phyloP scores from a whole-genome alignment of 1,139 yeast genomes.

The Taphrina wiesneri region DNA sequence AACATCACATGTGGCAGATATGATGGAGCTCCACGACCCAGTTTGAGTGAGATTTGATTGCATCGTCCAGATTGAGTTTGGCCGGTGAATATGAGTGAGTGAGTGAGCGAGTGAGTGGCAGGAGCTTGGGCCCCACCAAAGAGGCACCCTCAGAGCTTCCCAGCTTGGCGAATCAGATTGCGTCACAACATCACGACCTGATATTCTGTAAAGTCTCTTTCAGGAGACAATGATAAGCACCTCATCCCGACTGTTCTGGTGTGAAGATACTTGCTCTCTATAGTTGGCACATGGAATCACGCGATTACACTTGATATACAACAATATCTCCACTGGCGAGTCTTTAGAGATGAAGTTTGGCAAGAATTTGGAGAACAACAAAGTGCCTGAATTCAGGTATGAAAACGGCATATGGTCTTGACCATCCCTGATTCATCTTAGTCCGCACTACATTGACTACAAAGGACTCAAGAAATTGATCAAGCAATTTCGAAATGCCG shows the following conservation, averaged over 20 bases:
- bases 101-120: too few species aligned
- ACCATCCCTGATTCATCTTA: neutral
- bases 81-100: too few species aligned
- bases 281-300: neutral
- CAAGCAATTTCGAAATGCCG: slow-evolving; percentile 48
- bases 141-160: neutral
- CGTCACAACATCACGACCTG: neutral
- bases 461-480: slow-evolving; percentile 79
- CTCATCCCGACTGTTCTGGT: too few species aligned
- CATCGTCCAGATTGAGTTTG: too few species aligned
- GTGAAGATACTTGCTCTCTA: too few species aligned
- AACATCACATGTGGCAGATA: too few species aligned
- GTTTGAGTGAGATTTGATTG: too few species aligned
- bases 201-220: neutral
- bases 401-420: neutral
- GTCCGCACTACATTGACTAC: slow-evolving; percentile 74
- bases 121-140: neutral
- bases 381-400: slow-evolving; percentile 26
- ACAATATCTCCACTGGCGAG: neutral
- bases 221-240: neutral
- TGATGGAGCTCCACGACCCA: too few species aligned
- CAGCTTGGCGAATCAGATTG: neutral
- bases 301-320: neutral
- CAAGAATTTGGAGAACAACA: slow-evolving; percentile 26
- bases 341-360: slow-evolving; percentile 22